These are phyloP conservation scores for Russula vinacea DNA, from an alignment of 768 basidiomycete genomes.

Conservation along the genomic window DNA sequence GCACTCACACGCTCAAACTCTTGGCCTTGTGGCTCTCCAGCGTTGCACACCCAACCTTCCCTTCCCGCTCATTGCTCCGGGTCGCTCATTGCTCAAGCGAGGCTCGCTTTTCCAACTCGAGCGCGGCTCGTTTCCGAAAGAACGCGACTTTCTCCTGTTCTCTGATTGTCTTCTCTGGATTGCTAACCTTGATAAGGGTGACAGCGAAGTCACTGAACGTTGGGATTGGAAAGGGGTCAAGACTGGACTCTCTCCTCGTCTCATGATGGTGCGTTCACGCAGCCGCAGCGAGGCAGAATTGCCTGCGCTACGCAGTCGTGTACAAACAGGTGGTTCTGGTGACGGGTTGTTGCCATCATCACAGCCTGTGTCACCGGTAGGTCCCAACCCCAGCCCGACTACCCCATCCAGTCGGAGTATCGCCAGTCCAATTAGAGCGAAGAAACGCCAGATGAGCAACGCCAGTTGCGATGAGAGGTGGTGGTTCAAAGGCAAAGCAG, in stretches of 20 bases:
- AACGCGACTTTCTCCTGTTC: slow-evolving; percentile 76
- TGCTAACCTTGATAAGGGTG: slow-evolving; percentile 42
- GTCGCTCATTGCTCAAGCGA: slow-evolving; percentile 72
- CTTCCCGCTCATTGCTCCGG: slow-evolving; percentile 73
- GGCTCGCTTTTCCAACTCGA: slow-evolving; percentile 59
- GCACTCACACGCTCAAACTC: slow-evolving; percentile 71
- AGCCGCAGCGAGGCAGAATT: slow-evolving; percentile 64
- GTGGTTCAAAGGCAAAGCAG: slow-evolving; percentile 65
- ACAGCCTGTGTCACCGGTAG: slow-evolving; percentile 14
- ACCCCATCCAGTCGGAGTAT: slow-evolving; percentile 28
- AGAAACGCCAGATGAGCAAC: slow-evolving; percentile 36
- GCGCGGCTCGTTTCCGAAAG: slow-evolving; percentile 47
- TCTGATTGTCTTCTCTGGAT: slow-evolving; percentile 82
- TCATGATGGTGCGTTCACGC: slow-evolving; percentile 44
- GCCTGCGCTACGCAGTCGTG: slow-evolving; percentile 31
- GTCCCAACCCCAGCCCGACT: background rate
- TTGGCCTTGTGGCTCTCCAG: slow-evolving; percentile 74
- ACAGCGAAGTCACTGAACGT: slow-evolving; percentile 29
- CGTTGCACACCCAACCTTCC: slow-evolving; percentile 72
- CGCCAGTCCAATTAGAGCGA: slow-evolving; percentile 34
- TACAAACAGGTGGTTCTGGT: slow-evolving; percentile 14
- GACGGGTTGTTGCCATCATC: background rate
- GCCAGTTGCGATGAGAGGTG: slow-evolving; percentile 58
- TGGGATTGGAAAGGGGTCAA: slow-evolving; percentile 31
- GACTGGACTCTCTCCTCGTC: slow-evolving; percentile 27